Base-by-base conservation (phyloP, 345 rosid genomes). In the Heritiera littoralis region DNA sequence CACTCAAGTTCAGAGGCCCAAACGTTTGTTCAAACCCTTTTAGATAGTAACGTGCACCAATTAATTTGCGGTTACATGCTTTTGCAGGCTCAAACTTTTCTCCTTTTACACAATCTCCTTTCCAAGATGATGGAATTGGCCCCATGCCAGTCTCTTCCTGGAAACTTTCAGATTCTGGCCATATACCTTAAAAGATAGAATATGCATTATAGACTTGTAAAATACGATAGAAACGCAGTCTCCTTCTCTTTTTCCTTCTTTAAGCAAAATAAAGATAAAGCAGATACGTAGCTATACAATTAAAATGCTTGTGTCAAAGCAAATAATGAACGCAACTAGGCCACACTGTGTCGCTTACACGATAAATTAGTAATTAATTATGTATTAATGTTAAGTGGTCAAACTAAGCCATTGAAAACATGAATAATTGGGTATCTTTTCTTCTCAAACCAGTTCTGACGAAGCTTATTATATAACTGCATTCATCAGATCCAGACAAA, bases 91-190 rank as follows among this genome's bases (percentile, higher is more conserved):
- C 81, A 54, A 91, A 89, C 0, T 81, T 75, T 69, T 88, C 88
- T 38, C 97, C 95, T 74, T 74, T 41, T n/a, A 81, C 80, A 64
- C 95, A 93, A 77, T 46, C 43, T 74, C 95, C 98, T 8, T 81
- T 89, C 98, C 93, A 93, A 2, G 77, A 78, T 15, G 81, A 46
- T 76, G 95, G 95, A 66, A 90, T 77, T 3, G 92, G 89, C 35
- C 85, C 83, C 48, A 81, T 65, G 54, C 81, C 78, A 13, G 61
- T 71, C 35, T 80, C 69, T 80, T 88, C 96, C 66, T 63, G 80
- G 77, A 93, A 93, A 78, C 96, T 91, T 73, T 85, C 78, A 4
- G 92, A 87, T 81, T 90, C 94, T 10, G 93, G 94, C 98, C 98
- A 93, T 74, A 91, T 76, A 14, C 95, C 98, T 90, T 38, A 77